Percentiles rank a stretch among this genome's conserved stretches.
Conservation (phyloP, 106 monocot genomes). For the Amphibolis antarctica region DNA sequence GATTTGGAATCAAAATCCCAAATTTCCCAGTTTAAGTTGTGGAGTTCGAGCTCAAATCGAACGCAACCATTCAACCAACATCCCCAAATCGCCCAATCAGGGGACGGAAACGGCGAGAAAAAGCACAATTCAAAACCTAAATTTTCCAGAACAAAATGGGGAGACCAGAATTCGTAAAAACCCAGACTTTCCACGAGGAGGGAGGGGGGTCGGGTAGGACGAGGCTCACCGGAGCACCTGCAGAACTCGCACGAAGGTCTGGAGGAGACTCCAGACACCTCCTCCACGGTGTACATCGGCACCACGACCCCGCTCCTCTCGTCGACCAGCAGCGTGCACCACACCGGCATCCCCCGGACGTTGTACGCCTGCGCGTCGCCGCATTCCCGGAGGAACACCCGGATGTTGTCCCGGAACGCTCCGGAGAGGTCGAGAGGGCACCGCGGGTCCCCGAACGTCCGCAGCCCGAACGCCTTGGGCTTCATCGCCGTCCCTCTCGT, state of each 20-base stretch:
- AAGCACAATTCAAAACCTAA: not conserved
- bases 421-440: constrained; percentile 38
- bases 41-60: too few species aligned
- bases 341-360: constrained; percentile 44
- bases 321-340: constrained; percentile 71
- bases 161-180: too few species aligned
- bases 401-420: constrained; percentile 85
- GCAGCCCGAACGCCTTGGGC: constrained; percentile 36
- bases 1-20: not conserved
- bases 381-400: constrained; percentile 45
- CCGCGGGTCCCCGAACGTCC: constrained; percentile 39
- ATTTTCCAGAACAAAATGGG: not conserved
- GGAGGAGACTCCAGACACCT: constrained; percentile 30
- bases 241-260: constrained; percentile 66
- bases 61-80: too few species aligned
- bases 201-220: not conserved
- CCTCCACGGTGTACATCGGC: constrained; percentile 73
- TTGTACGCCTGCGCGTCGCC: constrained; percentile 28
- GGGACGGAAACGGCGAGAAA: not conserved
- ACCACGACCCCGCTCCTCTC: constrained; percentile 42
- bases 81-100: not conserved
- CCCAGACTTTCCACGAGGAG: not conserved
- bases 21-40: not conserved
- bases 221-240: constrained; percentile 56
- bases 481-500: constrained; percentile 26